These are phyloP conservation scores for Ustilago loliicola DNA, from an alignment of 1,284 basidiomycete genomes.

Conservation along the genomic window DNA sequence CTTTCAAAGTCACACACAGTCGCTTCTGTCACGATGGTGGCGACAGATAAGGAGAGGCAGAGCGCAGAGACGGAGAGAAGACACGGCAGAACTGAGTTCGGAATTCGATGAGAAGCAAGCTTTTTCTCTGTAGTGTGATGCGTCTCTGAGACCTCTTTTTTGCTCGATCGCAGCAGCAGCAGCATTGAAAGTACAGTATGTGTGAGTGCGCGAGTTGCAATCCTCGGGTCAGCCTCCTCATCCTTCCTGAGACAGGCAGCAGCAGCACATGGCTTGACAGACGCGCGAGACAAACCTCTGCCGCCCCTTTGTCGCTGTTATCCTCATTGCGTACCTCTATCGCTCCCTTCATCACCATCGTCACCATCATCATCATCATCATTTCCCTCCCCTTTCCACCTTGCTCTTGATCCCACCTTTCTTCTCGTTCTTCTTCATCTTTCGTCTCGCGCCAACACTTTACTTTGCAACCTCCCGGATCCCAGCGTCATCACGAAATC, in stretches of 20 bases:
- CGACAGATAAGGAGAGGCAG: background rate
- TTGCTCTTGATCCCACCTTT: slow-evolving; percentile 6
- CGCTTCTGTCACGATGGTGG: background rate
- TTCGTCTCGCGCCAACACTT: background rate
- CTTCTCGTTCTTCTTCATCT: background rate
- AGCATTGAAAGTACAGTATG: background rate
- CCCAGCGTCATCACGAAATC: background rate
- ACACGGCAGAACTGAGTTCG: background rate
- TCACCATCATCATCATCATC: slow-evolving; percentile 9
- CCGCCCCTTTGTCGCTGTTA: background rate
- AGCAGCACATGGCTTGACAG: background rate
- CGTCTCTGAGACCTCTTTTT: too few species aligned
- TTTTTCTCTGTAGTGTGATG: slow-evolving; percentile 1
- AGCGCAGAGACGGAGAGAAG: background rate
- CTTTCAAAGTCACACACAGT: background rate
- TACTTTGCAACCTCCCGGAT: background rate
- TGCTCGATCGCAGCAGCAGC: too few species aligned
- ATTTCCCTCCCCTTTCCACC: background rate
- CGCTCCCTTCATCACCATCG: slow-evolving; percentile 1
- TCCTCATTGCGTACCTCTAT: background rate
- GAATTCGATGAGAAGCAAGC: slow-evolving; percentile 2
- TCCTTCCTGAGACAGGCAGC: background rate
- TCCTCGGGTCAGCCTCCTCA: background rate
- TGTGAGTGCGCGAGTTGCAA: background rate
- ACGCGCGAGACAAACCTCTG: background rate